Conservation (phyloP, 305 asterid genomes). For the Fraxinus albicans region DNA sequence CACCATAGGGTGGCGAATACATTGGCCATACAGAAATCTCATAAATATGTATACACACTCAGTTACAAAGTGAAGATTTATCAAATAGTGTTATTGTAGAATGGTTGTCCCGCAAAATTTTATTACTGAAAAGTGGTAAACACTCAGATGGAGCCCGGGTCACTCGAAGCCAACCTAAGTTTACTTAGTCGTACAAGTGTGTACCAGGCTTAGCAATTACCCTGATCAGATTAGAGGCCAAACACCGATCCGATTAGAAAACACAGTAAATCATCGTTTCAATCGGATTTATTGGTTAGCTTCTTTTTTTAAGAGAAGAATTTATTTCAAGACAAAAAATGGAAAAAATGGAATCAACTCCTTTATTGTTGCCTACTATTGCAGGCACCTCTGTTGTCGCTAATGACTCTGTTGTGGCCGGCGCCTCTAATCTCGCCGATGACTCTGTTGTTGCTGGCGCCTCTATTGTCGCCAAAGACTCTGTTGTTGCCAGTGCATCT, state of each 20-base stretch:
- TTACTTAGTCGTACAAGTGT: neutral
- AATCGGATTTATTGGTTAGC: neutral
- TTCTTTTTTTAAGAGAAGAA: neutral
- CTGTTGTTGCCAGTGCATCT: neutral
- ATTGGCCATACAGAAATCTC: neutral
- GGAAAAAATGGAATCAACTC: neutral
- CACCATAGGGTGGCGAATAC: neutral
- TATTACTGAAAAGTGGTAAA: neutral
- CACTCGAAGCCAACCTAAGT: neutral
- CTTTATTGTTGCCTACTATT: neutral
- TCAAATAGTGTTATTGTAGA: neutral
- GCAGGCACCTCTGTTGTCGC: neutral
- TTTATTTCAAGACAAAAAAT: neutral
- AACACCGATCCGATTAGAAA: neutral
- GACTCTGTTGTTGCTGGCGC: neutral
- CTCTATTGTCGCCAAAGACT: neutral
- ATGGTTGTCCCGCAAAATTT: neutral
- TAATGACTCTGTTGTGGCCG: neutral
- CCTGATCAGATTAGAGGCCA: neutral
- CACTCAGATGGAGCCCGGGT: neutral
- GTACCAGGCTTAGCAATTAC: neutral
- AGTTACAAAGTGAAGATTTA: neutral
- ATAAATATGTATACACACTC: neutral
- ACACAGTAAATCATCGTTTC: neutral
- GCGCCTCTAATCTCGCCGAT: neutral